Percentiles rank a stretch among this genome's conserved stretches.
phyloP scores from a whole-genome alignment of 495 filamentous ascomycete genomes.

The Pseudevernia furfuracea region DNA sequence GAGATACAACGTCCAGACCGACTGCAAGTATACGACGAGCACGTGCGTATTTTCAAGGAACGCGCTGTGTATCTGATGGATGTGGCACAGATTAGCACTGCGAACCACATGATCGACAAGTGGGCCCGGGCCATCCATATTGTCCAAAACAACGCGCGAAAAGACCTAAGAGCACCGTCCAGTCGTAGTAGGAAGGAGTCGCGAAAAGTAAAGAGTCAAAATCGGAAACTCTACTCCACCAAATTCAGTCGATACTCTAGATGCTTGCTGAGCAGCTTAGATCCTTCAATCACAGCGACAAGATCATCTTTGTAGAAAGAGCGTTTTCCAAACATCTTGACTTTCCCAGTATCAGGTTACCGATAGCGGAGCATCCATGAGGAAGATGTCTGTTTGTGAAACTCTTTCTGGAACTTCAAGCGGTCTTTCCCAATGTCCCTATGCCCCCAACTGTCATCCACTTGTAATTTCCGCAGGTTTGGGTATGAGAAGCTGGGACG shows the following conservation, averaged over 20 bases:
- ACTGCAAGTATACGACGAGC: not conserved
- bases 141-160: not conserved
- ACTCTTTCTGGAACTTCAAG: constrained; percentile 24
- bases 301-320: not conserved
- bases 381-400: constrained; percentile 21
- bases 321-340: not conserved
- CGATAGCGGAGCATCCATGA: constrained; percentile 23
- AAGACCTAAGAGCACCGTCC: not conserved
- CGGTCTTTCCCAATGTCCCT: constrained; percentile 23
- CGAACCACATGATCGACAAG: not conserved
- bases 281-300: not conserved
- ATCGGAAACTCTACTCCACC: not conserved
- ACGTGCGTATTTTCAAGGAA: not conserved
- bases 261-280: not conserved
- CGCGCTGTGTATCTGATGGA: not conserved
- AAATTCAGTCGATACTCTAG: not conserved
- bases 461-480: constrained; percentile 12
- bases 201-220: not conserved
- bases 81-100: not conserved
- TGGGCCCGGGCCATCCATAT: not conserved
- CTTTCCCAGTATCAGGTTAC: not conserved
- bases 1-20: not conserved
- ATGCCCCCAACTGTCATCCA: constrained; percentile 22
- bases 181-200: not conserved
- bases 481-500: constrained; percentile 20